Evolutionary conservation across 2,329 filamentous ascomycete species (phyloP).

Genomic region (Diaporthe vexans): DNA sequence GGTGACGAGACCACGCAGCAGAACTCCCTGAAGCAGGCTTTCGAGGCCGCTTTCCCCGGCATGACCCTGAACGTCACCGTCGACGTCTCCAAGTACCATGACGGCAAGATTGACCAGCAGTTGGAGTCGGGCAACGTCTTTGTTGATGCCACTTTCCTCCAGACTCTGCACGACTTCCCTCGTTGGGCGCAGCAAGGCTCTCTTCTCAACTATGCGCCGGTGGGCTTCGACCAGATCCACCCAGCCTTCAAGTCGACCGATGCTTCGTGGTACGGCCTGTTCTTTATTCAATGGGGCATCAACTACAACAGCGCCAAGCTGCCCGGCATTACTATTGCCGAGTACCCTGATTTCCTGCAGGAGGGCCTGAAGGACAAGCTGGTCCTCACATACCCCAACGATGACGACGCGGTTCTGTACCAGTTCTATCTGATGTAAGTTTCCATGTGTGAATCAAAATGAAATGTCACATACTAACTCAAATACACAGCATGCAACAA

Average conservation of each 20-base stretch:
- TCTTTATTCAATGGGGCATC: conserved; percentile 55
- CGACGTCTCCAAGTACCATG: conserved; percentile 69
- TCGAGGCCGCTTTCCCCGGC: conserved; percentile 62
- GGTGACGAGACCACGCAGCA: conserved; percentile 60
- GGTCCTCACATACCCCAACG: conserved; percentile 69
- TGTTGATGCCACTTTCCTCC: conserved; percentile 63
- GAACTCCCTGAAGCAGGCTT: conserved; percentile 56
- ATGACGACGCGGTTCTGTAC: conserved; percentile 69
- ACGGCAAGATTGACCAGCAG: conserved; percentile 61
- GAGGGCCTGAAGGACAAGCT: conserved; percentile 68
- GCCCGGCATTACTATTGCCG: conserved; percentile 36
- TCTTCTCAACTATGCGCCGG: conserved; percentile 64
- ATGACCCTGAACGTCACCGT: conserved; percentile 67
- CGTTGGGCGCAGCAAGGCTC: conserved; percentile 64
- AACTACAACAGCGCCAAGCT: conserved; percentile 55
- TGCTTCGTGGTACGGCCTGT: conserved; percentile 59
- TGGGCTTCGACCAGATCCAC: conserved; percentile 59
- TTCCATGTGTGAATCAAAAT: too few species aligned
- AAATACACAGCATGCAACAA: conserved; percentile 51
- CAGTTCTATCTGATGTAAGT: conserved; percentile 64
- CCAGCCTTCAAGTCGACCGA: conserved; percentile 57
- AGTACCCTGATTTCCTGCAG: conserved; percentile 60
- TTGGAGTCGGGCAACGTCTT: conserved; percentile 54
- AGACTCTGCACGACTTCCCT: conserved; percentile 66
- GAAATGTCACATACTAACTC: background rate